Percentiles rank a stretch among this genome's conserved stretches.
Evolutionary conservation across 768 basidiomycete species (phyloP).

Genomic region (Russula lepida): DNA sequence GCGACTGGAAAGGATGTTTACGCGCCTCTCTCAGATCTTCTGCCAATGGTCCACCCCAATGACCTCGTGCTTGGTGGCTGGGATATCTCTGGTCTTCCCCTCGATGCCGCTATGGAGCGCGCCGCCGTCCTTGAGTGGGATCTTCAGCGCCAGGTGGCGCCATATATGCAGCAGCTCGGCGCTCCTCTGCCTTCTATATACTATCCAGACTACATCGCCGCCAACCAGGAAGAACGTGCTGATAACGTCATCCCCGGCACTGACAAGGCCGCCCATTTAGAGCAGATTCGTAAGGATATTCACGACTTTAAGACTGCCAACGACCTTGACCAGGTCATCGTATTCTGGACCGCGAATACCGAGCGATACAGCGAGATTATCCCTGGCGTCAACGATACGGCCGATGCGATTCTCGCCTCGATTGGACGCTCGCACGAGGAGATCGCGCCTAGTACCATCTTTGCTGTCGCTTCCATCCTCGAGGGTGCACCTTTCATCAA

Average conservation of each 20-base stretch:
- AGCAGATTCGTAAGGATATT: slow-evolving; percentile 88
- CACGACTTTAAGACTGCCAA: slow-evolving; percentile 83
- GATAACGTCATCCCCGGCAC: slow-evolving; percentile 84
- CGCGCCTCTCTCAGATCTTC: slow-evolving; percentile 84
- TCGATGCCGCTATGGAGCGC: slow-evolving; percentile 92
- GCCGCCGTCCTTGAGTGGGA: slow-evolving; percentile 94
- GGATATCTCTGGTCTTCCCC: slow-evolving; percentile 82
- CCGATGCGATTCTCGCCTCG: slow-evolving; percentile 72
- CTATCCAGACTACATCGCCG: slow-evolving; percentile 96
- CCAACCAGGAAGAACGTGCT: slow-evolving; percentile 93
- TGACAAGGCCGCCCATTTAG: slow-evolving; percentile 87
- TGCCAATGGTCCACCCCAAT: slow-evolving; percentile 97
- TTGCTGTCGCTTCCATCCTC: slow-evolving; percentile 91
- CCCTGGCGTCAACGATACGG: slow-evolving; percentile 91
- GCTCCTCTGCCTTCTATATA: slow-evolving; percentile 91
- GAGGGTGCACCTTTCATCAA: slow-evolving; percentile 95
- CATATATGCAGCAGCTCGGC: slow-evolving; percentile 71
- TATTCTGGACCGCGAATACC: slow-evolving; percentile 99
- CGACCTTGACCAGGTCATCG: slow-evolving; percentile 76
- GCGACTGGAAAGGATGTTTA: slow-evolving; percentile 79
- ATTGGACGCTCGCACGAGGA: slow-evolving; percentile 84
- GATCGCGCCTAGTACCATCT: slow-evolving; percentile 93
- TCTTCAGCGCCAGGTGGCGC: slow-evolving; percentile 89
- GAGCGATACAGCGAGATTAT: slow-evolving; percentile 96
- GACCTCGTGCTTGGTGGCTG: slow-evolving; percentile 96